Evolutionary conservation across 2,329 filamentous ascomycete genomes (phyloP).

Genomic region (Diplodia seriata): DNA sequence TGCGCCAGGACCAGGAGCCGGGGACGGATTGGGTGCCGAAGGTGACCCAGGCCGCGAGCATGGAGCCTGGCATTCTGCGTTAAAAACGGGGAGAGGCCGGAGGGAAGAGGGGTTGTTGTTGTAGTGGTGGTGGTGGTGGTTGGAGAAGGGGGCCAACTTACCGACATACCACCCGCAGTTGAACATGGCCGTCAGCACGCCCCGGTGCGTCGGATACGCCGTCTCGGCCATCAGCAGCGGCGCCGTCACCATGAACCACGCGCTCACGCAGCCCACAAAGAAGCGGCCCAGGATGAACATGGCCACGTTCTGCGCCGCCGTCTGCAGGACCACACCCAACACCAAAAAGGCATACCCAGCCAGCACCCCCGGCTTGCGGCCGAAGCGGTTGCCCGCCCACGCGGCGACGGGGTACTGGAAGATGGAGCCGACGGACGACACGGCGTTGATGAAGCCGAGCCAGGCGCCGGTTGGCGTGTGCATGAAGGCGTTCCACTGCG

Average conservation of each 20-base stretch:
- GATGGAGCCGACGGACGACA: neutral
- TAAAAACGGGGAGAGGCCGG: neutral
- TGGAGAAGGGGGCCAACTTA: neutral
- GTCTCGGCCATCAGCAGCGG: slow-evolving; percentile 6
- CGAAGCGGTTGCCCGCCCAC: slow-evolving; percentile 1
- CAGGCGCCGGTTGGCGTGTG: slow-evolving; percentile 39
- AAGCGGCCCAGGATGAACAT: slow-evolving; percentile 7
- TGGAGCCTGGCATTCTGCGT: slow-evolving; percentile 41
- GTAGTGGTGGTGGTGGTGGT: neutral
- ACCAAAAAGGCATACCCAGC: neutral
- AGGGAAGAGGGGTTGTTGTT: neutral
- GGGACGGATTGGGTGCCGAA: slow-evolving; percentile 53
- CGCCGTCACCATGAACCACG: slow-evolving; percentile 1
- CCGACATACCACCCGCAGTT: slow-evolving; percentile 8
- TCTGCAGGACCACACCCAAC: neutral
- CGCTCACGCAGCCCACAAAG: neutral
- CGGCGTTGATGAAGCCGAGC: slow-evolving; percentile 35
- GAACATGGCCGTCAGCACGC: slow-evolving; percentile 1
- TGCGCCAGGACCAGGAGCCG: slow-evolving; percentile 47
- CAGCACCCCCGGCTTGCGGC: neutral
- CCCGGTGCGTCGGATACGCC: slow-evolving; percentile 5
- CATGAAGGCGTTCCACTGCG: slow-evolving; percentile 10
- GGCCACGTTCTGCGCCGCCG: neutral
- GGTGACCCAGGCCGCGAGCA: slow-evolving; percentile 55
- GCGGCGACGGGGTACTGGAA: slow-evolving; percentile 5